phyloP scores from a whole-genome alignment of 1,284 basidiomycete species.

The Sutorius eximius region DNA sequence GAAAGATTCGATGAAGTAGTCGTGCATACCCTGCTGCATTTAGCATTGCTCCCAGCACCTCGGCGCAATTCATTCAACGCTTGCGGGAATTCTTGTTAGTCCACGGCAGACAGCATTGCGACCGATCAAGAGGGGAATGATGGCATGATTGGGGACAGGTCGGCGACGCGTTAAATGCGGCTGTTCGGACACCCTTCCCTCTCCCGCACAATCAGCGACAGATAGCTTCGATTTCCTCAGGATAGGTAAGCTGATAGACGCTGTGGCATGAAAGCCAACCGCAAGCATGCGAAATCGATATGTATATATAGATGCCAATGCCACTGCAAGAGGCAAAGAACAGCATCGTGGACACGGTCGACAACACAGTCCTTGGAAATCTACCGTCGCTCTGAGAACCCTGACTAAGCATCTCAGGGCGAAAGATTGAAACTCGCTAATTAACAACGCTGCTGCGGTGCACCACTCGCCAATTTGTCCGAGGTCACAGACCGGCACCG shows the following conservation, averaged over 20 bases:
- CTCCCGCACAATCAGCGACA: constrained; percentile 28
- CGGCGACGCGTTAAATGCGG: constrained; percentile 29
- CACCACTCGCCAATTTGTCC: constrained; percentile 10
- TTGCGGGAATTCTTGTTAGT: constrained; percentile 11
- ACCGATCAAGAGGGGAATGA: constrained; percentile 26
- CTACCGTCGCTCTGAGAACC: constrained; percentile 3
- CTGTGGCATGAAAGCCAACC: constrained; percentile 7
- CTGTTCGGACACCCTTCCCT: constrained; percentile 4
- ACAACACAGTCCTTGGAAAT: constrained; percentile 6
- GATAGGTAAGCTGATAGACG: constrained; percentile 16
- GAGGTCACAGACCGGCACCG: constrained; percentile 27
- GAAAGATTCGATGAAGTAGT: constrained; percentile 13
- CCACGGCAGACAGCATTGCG: constrained; percentile 19
- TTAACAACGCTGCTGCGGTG: constrained; percentile 17
- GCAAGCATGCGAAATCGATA: constrained; percentile 15
- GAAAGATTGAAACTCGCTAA: constrained; percentile 20
- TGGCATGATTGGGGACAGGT: constrained; percentile 31
- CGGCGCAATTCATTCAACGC: constrained; percentile 6
- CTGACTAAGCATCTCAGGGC: constrained; percentile 12
- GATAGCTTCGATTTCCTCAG: constrained; percentile 16
- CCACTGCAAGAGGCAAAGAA: constrained; percentile 10
- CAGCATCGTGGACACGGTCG: constrained; percentile 10
- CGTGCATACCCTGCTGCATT: constrained; percentile 14
- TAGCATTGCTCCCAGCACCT: constrained; percentile 12
- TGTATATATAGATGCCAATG: constrained; percentile 11